Evolutionary conservation across 345 rosid species (phyloP).

Genomic region (Lagerstroemia speciosa): DNA sequence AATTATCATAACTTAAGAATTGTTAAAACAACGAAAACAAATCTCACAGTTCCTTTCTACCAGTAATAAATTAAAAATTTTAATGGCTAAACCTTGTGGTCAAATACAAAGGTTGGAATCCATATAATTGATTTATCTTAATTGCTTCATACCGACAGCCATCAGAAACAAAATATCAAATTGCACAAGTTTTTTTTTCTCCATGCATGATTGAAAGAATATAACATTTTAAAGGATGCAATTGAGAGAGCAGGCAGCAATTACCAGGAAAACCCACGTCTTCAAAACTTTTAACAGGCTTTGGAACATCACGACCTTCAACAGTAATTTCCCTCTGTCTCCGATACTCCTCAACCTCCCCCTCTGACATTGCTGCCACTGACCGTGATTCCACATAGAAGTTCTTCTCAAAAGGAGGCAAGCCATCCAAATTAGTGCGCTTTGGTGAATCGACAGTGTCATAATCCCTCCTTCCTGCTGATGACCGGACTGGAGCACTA

Average conservation of each 20-base stretch:
- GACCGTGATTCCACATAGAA: conserved; percentile 73
- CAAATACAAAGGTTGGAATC: background rate
- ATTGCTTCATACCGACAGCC: background rate
- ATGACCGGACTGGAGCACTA: conserved; percentile 39
- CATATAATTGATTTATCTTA: background rate
- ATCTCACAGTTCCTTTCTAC: no score
- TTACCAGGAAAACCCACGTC: conserved; percentile 94
- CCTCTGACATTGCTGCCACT: conserved; percentile 78
- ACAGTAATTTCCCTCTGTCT: conserved; percentile 70
- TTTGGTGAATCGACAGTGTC: conserved; percentile 42
- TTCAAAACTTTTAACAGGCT: conserved; percentile 69
- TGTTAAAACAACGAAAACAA: no score
- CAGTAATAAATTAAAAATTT: no score
- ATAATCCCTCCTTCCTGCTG: conserved; percentile 49
- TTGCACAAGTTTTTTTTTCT: background rate
- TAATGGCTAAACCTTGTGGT: no score
- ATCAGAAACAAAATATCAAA: background rate
- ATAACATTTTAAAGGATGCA: background rate
- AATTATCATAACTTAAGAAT: no score
- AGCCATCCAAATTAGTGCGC: conserved; percentile 86
- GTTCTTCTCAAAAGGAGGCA: conserved; percentile 90
- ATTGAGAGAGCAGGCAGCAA: background rate
- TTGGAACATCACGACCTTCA: conserved; percentile 92
- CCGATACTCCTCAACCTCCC: conserved; percentile 78
- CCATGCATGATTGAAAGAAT: background rate